A percentile compares a stretch with the other conserved stretches of the same genome.
These are phyloP conservation scores for Dactylellina drechsleri DNA, from an alignment of 2,329 filamentous ascomycete genomes.

Conservation along the genomic window DNA sequence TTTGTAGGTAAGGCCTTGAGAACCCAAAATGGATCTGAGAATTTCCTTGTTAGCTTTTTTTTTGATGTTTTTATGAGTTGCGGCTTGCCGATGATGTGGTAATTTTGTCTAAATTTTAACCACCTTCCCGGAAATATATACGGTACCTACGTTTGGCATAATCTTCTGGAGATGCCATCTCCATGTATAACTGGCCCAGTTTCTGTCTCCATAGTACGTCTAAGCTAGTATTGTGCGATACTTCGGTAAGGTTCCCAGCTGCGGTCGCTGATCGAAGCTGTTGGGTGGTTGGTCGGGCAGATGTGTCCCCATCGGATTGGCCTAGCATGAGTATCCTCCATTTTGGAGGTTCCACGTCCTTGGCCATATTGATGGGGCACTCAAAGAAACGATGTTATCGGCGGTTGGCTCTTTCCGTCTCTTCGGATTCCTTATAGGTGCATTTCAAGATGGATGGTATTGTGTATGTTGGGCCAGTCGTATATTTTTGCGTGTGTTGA, in stretches of 20 bases:
- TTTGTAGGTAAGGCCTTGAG: constrained; percentile 43
- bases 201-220: constrained; percentile 50
- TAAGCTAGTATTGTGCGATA: constrained; percentile 47
- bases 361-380: constrained; percentile 28
- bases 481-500: background rate
- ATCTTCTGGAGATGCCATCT: constrained; percentile 41
- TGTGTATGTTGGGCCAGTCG: no score
- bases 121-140: no score
- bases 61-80: background rate
- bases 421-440: background rate
- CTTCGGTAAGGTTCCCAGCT: constrained; percentile 26
- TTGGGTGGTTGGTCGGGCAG: constrained; percentile 42
- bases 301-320: constrained; percentile 47
- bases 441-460: constrained; percentile 1
- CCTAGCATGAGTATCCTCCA: constrained; percentile 49
- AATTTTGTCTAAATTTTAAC: background rate
- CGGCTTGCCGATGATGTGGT: background rate
- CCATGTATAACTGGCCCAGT: constrained; percentile 46
- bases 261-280: constrained; percentile 23
- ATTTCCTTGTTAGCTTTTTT: background rate
- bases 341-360: constrained; percentile 31
- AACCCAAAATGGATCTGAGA: constrained; percentile 41
- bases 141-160: constrained; percentile 37
- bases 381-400: no score
- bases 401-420: no score